Evolutionary conservation across 305 asterid species (phyloP).

Genomic region (Fraxinus floribunda): DNA sequence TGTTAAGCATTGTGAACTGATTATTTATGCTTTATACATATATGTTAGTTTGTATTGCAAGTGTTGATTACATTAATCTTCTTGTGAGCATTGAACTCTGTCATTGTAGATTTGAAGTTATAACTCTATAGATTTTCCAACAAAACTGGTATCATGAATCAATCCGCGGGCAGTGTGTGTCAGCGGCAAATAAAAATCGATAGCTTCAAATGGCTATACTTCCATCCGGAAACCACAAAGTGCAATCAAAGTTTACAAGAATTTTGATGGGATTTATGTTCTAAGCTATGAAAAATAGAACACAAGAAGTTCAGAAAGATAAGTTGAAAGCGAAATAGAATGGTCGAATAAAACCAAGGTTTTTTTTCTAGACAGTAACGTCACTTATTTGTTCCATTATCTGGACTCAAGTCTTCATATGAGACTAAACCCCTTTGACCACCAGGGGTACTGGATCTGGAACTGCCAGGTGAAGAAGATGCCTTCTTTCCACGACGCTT

Average conservation of each 20-base stretch:
- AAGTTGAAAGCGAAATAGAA: not conserved
- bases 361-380: not conserved
- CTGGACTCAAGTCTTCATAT: slow-evolving; percentile 71
- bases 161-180: not conserved
- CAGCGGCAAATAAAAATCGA: not conserved
- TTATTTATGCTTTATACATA: too few species aligned
- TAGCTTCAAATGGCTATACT: not conserved
- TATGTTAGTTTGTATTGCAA: too few species aligned
- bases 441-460: slow-evolving; percentile 58
- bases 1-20: too few species aligned
- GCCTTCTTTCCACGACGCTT: slow-evolving; percentile 38
- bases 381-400: slow-evolving; percentile 41
- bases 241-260: not conserved
- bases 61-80: too few species aligned
- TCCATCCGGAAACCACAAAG: not conserved
- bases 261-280: not conserved
- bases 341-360: not conserved
- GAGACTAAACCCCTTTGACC: slow-evolving; percentile 71
- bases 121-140: too few species aligned
- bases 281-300: not conserved
- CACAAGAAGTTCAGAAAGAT: not conserved
- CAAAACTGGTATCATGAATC: not conserved
- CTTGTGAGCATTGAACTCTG: too few species aligned
- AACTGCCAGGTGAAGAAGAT: slow-evolving; percentile 37
- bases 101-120: too few species aligned